phyloP scores from a whole-genome alignment of 2,329 filamentous ascomycete species.

The Clarireedia homoeocarpa region DNA sequence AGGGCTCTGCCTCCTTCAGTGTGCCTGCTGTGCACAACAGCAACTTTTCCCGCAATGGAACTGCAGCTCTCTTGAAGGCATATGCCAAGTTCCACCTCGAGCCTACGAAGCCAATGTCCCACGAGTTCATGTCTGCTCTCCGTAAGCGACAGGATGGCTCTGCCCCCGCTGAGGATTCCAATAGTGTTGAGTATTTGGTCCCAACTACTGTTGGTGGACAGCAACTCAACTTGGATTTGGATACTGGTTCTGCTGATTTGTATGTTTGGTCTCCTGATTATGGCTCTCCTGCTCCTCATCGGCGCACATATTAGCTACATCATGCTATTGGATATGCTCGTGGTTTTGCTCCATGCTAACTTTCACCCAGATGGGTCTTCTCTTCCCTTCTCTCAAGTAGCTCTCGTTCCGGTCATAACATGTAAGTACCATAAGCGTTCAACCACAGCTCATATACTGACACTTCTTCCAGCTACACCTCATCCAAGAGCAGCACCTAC shows the following conservation, averaged over 20 bases:
- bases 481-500: conserved; percentile 22
- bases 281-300: neutral
- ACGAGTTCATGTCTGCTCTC: conserved; percentile 17
- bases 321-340: neutral
- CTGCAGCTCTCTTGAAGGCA: conserved; percentile 26
- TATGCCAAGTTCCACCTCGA: conserved; percentile 27
- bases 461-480: conserved; percentile 14
- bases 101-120: conserved; percentile 22
- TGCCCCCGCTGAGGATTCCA: conserved; percentile 16
- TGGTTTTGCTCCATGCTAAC: neutral
- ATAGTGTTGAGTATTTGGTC: conserved; percentile 25
- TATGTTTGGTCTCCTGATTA: conserved; percentile 14
- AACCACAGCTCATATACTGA: neutral
- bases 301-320: neutral
- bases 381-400: conserved; percentile 19
- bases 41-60: conserved; percentile 26
- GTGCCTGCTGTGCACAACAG: conserved; percentile 24
- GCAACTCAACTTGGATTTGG: conserved; percentile 26
- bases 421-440: neutral
- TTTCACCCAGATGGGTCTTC: conserved; percentile 23
- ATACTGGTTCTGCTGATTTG: conserved; percentile 28
- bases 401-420: conserved; percentile 4
- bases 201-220: conserved; percentile 24
- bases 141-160: conserved; percentile 27
- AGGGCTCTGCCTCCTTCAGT: conserved; percentile 14